Percentiles rank a stretch among this genome's conserved stretches.
These are phyloP conservation scores for Leptosphaerulina australis DNA, from an alignment of 2,329 filamentous ascomycete species.

Conservation along the genomic window DNA sequence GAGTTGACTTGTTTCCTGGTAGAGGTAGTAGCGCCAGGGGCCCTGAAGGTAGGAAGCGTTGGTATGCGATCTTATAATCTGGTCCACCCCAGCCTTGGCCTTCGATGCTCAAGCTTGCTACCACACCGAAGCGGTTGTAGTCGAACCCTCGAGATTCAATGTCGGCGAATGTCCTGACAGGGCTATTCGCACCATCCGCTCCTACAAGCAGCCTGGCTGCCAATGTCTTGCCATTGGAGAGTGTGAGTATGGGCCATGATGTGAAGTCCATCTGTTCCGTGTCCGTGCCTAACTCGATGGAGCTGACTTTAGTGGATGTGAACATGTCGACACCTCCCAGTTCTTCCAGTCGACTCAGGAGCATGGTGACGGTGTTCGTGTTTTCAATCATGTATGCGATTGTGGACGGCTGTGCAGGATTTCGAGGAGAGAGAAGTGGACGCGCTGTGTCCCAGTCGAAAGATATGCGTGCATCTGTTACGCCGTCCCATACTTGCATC, in stretches of 20 bases:
- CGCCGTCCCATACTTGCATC: slow-evolving; percentile 98
- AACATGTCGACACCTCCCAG: slow-evolving; percentile 72
- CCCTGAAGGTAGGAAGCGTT: slow-evolving; percentile 90
- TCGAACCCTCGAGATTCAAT: slow-evolving; percentile 92
- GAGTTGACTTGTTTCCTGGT: slow-evolving; percentile 78
- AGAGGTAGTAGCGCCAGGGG: slow-evolving; percentile 91
- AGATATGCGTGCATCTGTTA: slow-evolving; percentile 83
- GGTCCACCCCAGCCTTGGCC: slow-evolving; percentile 50
- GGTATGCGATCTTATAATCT: slow-evolving; percentile 77
- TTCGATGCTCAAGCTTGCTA: slow-evolving; percentile 81
- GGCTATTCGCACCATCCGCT: slow-evolving; percentile 93
- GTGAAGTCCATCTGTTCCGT: slow-evolving; percentile 74
- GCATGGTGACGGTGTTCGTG: slow-evolving; percentile 78
- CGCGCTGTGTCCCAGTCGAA: slow-evolving; percentile 73
- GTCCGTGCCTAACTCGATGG: slow-evolving; percentile 75
- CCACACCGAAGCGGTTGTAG: slow-evolving; percentile 86
- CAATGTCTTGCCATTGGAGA: slow-evolving; percentile 70
- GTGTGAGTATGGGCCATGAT: slow-evolving; percentile 83
- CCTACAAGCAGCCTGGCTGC: slow-evolving; percentile 86
- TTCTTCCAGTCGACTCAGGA: slow-evolving; percentile 73
- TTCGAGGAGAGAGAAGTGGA: slow-evolving; percentile 47
- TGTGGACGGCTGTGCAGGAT: slow-evolving; percentile 56
- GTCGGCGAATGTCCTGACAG: slow-evolving; percentile 85
- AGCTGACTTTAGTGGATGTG: slow-evolving; percentile 76
- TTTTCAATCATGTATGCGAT: slow-evolving; percentile 99